Evolutionary conservation across 139 green algal species (phyloP).

Genomic region (Volvox africanus): DNA sequence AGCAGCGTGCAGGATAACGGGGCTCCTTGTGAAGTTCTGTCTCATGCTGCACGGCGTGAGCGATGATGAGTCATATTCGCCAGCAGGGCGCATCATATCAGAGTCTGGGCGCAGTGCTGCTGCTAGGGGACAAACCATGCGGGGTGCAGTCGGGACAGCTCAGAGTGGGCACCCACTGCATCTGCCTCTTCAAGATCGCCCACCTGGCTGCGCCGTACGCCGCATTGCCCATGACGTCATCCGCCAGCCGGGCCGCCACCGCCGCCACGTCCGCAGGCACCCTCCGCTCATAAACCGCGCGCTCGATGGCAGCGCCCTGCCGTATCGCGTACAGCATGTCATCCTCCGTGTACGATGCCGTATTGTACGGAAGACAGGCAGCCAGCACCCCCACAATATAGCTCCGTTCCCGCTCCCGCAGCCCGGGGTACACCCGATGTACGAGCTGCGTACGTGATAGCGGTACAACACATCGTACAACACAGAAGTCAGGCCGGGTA

Average conservation of each 20-base stretch:
- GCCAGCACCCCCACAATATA: slow-evolving; percentile 41
- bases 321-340: slow-evolving; percentile 42
- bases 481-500: background rate
- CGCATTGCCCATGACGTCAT: slow-evolving; percentile 15
- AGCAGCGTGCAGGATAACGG: background rate
- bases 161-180: background rate
- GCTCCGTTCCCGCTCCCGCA: background rate
- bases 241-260: slow-evolving; percentile 2
- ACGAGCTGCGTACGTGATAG: background rate
- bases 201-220: slow-evolving; percentile 11
- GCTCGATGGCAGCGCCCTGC: slow-evolving; percentile 50
- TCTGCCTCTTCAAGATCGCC: background rate
- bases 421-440: background rate
- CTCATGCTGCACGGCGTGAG: too few relatives aligned
- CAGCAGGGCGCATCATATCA: too few relatives aligned
- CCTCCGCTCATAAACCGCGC: background rate
- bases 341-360: slow-evolving; percentile 43
- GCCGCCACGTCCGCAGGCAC: slow-evolving; percentile 13
- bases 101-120: too few relatives aligned
- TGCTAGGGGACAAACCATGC: too few relatives aligned
- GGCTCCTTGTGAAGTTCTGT: too few relatives aligned
- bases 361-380: slow-evolving; percentile 47
- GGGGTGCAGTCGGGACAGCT: too few relatives aligned
- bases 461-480: background rate
- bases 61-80: too few relatives aligned